Evolutionary conservation across 2,329 filamentous ascomycete genomes (phyloP).

Genomic region (Alternaria arborescens): DNA sequence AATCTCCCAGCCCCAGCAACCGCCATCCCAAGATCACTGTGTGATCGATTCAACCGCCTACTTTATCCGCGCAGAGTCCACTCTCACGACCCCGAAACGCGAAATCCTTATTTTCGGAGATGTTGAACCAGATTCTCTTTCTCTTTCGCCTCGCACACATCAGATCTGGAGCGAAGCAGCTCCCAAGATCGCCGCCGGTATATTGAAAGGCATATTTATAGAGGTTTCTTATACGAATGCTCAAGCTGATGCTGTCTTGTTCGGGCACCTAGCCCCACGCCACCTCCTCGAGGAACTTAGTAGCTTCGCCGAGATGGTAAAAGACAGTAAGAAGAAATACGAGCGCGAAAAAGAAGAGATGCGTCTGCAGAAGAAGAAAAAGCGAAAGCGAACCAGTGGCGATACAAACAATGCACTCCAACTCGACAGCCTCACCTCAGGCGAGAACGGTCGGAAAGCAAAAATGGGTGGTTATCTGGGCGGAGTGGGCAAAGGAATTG

Average conservation of each 20-base stretch:
- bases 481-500: constrained; percentile 20
- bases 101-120: constrained; percentile 96
- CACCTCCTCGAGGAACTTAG: constrained; percentile 83
- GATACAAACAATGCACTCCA: constrained; percentile 42
- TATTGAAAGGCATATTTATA: constrained; percentile 84
- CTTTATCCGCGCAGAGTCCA: constrained; percentile 79
- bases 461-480: constrained; percentile 19
- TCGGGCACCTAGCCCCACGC: constrained; percentile 85
- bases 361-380: constrained; percentile 57
- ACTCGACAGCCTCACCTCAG: constrained; percentile 18
- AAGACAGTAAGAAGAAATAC: constrained; percentile 55
- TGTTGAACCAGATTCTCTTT: constrained; percentile 89
- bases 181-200: constrained; percentile 77
- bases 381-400: constrained; percentile 67
- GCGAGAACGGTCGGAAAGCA: constrained; percentile 21
- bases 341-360: constrained; percentile 43
- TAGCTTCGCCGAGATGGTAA: constrained; percentile 74
- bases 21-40: constrained; percentile 55
- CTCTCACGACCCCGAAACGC: constrained; percentile 41
- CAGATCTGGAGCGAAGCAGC: constrained; percentile 88
- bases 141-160: constrained; percentile 80
- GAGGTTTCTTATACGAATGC: constrained; percentile 93
- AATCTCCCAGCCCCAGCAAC: constrained; percentile 30
- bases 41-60: constrained; percentile 91
- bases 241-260: constrained; percentile 78